phyloP scores from a whole-genome alignment of 2,329 filamentous ascomycete species.

The Onygenales sp. region DNA sequence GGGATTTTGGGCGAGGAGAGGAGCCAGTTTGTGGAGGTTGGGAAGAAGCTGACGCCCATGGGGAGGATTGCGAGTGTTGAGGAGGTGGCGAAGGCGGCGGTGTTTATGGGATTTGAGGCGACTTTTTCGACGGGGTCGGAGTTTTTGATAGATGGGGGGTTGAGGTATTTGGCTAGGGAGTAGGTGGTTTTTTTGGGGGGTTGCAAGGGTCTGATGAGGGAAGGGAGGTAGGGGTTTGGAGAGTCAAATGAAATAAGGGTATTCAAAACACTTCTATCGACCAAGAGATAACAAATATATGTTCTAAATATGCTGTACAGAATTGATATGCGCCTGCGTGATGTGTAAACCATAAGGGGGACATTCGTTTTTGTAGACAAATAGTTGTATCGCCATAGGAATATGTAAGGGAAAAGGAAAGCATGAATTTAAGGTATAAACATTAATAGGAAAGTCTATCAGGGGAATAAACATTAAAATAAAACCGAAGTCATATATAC shows the following conservation, averaged over 20 bases:
- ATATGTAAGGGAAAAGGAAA: no score
- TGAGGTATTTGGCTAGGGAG: slow-evolving; percentile 4
- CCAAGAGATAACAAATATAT: no score
- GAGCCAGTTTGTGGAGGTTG: slow-evolving; percentile 1
- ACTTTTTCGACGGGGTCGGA: slow-evolving; percentile 11
- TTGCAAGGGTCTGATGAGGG: background rate
- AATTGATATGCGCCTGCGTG: no score
- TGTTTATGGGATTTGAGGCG: slow-evolving; percentile 10
- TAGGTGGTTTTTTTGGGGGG: background rate
- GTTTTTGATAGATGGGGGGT: slow-evolving; percentile 9
- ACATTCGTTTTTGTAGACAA: no score
- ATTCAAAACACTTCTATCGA: background rate
- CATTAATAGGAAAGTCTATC: no score
- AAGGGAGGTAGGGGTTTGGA: background rate
- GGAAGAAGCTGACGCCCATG: slow-evolving; percentile 4
- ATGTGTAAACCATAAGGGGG: no score
- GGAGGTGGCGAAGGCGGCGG: slow-evolving; percentile 10
- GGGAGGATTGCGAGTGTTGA: slow-evolving; percentile 6
- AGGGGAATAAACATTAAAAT: no score
- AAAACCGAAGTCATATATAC: no score
- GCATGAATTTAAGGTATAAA: no score
- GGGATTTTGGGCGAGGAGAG: slow-evolving; percentile 1
- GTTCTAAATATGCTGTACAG: no score
- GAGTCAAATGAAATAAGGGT: background rate
- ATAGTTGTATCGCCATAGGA: no score